Percentiles rank a stretch among this genome's conserved stretches.
Conservation (phyloP, 208 protist species). For the Leishmania martiniquensis region DNA sequence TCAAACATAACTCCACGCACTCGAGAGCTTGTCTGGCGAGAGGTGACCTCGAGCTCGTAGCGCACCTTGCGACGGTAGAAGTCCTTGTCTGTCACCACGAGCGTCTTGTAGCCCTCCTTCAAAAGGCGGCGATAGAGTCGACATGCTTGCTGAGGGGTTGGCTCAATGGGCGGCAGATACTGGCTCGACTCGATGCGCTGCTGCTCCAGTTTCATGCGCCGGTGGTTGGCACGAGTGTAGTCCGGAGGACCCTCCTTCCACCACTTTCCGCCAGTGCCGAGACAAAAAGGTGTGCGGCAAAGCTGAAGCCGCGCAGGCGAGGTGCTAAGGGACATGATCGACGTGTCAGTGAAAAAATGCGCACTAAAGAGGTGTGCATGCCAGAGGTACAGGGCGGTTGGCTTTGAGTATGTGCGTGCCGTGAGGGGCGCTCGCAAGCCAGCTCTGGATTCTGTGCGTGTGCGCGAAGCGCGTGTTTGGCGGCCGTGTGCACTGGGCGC, state of each 20-base stretch:
- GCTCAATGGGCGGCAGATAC: constrained; percentile 72
- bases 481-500: neutral
- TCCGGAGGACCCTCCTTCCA: constrained; percentile 79
- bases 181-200: constrained; percentile 57
- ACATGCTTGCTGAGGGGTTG: constrained; percentile 63
- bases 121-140: constrained; percentile 75
- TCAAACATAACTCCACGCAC: constrained; percentile 93
- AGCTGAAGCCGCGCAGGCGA: constrained; percentile 34
- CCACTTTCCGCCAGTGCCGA: constrained; percentile 44
- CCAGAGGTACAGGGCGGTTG: no score
- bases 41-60: constrained; percentile 88
- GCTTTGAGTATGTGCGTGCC: no score
- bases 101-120: constrained; percentile 46
- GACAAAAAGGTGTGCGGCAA: constrained; percentile 13
- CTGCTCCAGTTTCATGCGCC: constrained; percentile 62
- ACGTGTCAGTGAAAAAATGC: no score
- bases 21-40: constrained; percentile 80
- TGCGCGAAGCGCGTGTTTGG: neutral
- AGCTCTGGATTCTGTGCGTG: neutral
- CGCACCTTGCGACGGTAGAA: constrained; percentile 78
- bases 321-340: constrained; percentile 22
- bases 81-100: constrained; percentile 77
- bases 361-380: neutral
- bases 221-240: constrained; percentile 70
- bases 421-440: neutral